Base-by-base conservation (phyloP, 108 stramenopile species). In the Pseudonitzschia pungens region DNA sequence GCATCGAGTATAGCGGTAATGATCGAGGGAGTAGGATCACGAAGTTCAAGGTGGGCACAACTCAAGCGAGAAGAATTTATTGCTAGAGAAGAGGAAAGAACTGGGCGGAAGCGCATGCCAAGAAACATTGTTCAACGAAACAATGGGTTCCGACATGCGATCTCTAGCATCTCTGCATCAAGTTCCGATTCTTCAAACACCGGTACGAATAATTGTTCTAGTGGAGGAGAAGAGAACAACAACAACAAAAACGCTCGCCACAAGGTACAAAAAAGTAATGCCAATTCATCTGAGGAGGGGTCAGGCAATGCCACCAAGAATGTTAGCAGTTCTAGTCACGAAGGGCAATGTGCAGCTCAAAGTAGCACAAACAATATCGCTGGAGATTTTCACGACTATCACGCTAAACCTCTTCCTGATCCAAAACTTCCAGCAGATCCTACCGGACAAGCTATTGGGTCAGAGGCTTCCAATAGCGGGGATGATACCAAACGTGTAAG, bases 1-100 rank as follows among this genome's bases (percentile, higher is more conserved):
- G 76, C 92, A 36, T 90, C 92, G 54, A 90, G 89, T 74, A 70
- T 96, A 58, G 59, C 81, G 27, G 93, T 94, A 41, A 94, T 97
- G 92, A 83, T 92, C 32, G 87, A 94, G 72, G 84, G 84, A 22
- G 84, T 92, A 58, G 93, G 93, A 21, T 87, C 87, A 14, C 78
- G 89, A 27, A 90, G 87, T 68, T 21, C 75, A 31, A 81, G 93
- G 53, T 94, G 93, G 93, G 85, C 82, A 44, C 83, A 89, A 50
- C 81, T 89, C 60, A 92, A 90, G 76, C 86, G 90, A 31, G 85
- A 92, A 65, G 86, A 90, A 45, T 88, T 92, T 62, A 63, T 77
- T 24, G 7, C 74, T 0, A 64, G 78, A 31, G 72, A 83, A 48
- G 68, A 81, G 57, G 74, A 78, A 32, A 67, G 69, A 21, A 58